Conservation (phyloP, 2,329 filamentous ascomycete species). For the Sordariomycetes sp. region DNA sequence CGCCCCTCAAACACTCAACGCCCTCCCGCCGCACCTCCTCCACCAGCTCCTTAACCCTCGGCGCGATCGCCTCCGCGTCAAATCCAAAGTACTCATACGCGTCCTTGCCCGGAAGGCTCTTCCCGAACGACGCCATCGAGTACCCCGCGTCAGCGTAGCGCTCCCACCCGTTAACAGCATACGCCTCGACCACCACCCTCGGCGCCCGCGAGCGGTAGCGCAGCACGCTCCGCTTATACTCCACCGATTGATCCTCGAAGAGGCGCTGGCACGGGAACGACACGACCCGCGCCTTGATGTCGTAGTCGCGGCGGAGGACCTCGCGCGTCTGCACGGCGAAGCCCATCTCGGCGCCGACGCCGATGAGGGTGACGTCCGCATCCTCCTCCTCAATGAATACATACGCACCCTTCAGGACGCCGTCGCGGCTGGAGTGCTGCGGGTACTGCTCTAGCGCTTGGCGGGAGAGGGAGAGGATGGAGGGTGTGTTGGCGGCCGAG, state of each 20-base stretch:
- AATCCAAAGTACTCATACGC: slow-evolving; percentile 47
- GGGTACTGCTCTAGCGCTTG: slow-evolving; percentile 92
- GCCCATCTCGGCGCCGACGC: slow-evolving; percentile 91
- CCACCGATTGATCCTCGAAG: slow-evolving; percentile 87
- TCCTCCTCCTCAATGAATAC: slow-evolving; percentile 74
- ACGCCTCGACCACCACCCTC: slow-evolving; percentile 49
- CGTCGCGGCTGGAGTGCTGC: slow-evolving; percentile 82
- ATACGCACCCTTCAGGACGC: slow-evolving; percentile 91
- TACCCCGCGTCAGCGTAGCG: slow-evolving; percentile 46
- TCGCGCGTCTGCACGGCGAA: slow-evolving; percentile 91
- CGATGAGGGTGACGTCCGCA: slow-evolving; percentile 80
- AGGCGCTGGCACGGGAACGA: slow-evolving; percentile 96
- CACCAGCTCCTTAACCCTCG: not conserved
- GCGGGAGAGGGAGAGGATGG: slow-evolving; percentile 87
- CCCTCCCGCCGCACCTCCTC: not conserved
- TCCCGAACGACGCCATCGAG: slow-evolving; percentile 42
- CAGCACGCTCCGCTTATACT: slow-evolving; percentile 85
- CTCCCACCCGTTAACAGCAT: slow-evolving; percentile 47
- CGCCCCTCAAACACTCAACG: not conserved
- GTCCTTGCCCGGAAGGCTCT: slow-evolving; percentile 40
- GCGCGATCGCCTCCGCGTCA: slow-evolving; percentile 16
- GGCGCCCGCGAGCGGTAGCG: slow-evolving; percentile 27
- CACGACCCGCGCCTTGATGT: slow-evolving; percentile 80
- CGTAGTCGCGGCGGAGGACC: slow-evolving; percentile 79
- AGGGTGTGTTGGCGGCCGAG: slow-evolving; percentile 80